phyloP scores from a whole-genome alignment of 1,139 yeast species.

The Petasospora rhodanensis region DNA sequence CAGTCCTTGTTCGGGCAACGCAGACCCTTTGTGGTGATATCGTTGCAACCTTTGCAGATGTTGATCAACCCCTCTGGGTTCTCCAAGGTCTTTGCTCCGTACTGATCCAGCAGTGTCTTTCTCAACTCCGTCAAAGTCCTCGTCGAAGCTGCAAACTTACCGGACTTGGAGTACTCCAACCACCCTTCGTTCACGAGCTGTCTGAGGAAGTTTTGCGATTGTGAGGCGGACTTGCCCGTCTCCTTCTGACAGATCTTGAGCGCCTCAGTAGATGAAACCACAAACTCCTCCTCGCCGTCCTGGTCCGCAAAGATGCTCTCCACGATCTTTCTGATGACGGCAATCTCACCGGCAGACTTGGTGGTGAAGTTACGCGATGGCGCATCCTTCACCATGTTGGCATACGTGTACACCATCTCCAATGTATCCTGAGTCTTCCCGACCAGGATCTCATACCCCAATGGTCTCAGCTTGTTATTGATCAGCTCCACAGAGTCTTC shows the following conservation, averaged over 20 bases:
- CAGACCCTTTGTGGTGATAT: conserved; percentile 51
- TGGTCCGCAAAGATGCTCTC: conserved; percentile 37
- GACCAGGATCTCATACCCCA: conserved; percentile 40
- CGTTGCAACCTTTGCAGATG: conserved; percentile 51
- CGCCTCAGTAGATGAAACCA: conserved; percentile 17
- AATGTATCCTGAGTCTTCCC: conserved; percentile 11
- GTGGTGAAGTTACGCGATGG: conserved; percentile 39
- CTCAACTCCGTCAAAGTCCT: conserved; percentile 46
- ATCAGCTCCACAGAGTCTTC: conserved; percentile 32
- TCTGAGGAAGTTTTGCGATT: conserved; percentile 35
- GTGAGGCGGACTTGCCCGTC: conserved; percentile 23
- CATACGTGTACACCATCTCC: conserved; percentile 27
- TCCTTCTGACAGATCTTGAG: conserved; percentile 12
- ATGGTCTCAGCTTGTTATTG: conserved; percentile 35
- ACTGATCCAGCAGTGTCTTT: conserved; percentile 39
- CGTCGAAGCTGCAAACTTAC: conserved; percentile 32
- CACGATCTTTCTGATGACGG: conserved; percentile 43
- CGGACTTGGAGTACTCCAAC: conserved; percentile 32
- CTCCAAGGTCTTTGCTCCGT: conserved; percentile 31
- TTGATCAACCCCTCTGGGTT: conserved; percentile 36
- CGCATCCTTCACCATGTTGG: conserved; percentile 40
- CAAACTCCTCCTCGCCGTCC: conserved; percentile 16
- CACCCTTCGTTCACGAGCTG: conserved; percentile 49
- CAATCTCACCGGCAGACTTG: conserved; percentile 45
- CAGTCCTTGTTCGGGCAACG: conserved; percentile 35